Evolutionary conservation across 2,329 filamentous ascomycete species (phyloP).

Genomic region (Myriosclerotinia duriaeana): DNA sequence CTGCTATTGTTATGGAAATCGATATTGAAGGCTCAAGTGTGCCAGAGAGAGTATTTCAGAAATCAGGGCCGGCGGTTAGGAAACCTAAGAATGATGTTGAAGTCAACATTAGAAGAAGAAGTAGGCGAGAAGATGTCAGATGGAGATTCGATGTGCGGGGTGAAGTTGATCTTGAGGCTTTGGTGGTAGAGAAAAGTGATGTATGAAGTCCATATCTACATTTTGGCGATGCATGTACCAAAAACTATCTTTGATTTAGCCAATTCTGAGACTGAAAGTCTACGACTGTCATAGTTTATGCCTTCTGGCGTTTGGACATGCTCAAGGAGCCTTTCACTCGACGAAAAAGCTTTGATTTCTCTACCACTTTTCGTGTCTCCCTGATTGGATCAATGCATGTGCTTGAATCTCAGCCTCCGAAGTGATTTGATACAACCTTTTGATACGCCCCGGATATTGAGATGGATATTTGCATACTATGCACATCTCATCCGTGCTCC

Average conservation of each 20-base stretch:
- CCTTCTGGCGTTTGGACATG: too few relatives aligned
- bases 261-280: too few relatives aligned
- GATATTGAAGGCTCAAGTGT: conserved; percentile 26
- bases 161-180: conserved; percentile 26
- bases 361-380: too few relatives aligned
- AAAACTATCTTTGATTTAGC: neutral
- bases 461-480: neutral
- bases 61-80: conserved; percentile 33
- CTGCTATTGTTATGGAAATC: conserved; percentile 40
- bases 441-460: too few relatives aligned
- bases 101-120: conserved; percentile 29
- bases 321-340: too few relatives aligned
- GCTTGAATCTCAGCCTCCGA: too few relatives aligned
- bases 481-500: neutral
- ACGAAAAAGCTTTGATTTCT: too few relatives aligned
- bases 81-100: conserved; percentile 34
- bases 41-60: conserved; percentile 30
- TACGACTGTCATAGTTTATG: too few relatives aligned
- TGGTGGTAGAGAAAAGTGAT: conserved; percentile 19
- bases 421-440: too few relatives aligned
- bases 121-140: conserved; percentile 34
- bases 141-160: conserved; percentile 32
- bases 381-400: too few relatives aligned
- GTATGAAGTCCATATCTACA: neutral
- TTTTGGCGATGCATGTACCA: neutral